Evolutionary conservation across 2,329 filamentous ascomycete genomes (phyloP).

Genomic region (Aspergillus chevalieri): DNA sequence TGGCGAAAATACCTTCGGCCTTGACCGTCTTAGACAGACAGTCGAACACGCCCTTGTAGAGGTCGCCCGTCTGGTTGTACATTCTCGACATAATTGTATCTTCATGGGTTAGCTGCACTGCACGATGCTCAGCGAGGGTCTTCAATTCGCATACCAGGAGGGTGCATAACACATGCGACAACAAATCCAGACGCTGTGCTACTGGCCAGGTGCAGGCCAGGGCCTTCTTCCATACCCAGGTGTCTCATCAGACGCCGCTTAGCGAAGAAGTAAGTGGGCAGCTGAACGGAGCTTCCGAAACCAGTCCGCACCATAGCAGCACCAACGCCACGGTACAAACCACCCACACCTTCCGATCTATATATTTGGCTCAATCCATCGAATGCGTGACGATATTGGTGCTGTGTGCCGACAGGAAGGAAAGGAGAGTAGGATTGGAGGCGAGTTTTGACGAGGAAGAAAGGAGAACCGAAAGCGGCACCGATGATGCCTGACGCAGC

Average conservation of each 20-base stretch:
- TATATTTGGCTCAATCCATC: slow-evolving; percentile 82
- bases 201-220: slow-evolving; percentile 78
- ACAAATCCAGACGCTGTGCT: slow-evolving; percentile 90
- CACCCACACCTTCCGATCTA: slow-evolving; percentile 65
- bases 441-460: slow-evolving; percentile 96
- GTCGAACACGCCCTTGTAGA: slow-evolving; percentile 91
- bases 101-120: slow-evolving; percentile 19
- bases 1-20: slow-evolving; percentile 83
- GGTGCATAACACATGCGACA: slow-evolving; percentile 97
- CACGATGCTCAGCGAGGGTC: background rate
- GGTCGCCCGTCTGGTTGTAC: slow-evolving; percentile 97
- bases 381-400: slow-evolving; percentile 76
- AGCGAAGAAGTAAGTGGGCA: slow-evolving; percentile 97
- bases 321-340: slow-evolving; percentile 82
- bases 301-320: slow-evolving; percentile 95
- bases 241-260: slow-evolving; percentile 80
- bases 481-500: slow-evolving; percentile 84
- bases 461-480: slow-evolving; percentile 86
- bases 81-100: slow-evolving; percentile 98
- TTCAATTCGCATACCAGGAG: slow-evolving; percentile 59
- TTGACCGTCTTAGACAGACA: slow-evolving; percentile 85
- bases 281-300: slow-evolving; percentile 89
- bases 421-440: slow-evolving; percentile 91
- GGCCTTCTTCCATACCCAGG: slow-evolving; percentile 83
- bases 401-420: slow-evolving; percentile 92